Evolutionary conservation across 441 rosid species (phyloP).

Genomic region (Gossypium gossypioides): DNA sequence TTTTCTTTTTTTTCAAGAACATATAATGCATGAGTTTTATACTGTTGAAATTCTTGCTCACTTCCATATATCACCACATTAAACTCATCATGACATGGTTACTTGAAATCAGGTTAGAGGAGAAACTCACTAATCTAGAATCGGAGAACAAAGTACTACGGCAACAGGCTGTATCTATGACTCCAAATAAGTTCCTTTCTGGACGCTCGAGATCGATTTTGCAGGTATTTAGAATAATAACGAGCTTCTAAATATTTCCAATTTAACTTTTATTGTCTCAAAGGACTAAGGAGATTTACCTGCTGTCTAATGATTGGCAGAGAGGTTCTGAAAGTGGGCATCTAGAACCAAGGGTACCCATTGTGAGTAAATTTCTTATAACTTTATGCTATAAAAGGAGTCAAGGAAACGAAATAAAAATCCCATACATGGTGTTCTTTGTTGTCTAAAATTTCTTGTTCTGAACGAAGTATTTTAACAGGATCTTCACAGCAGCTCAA

Average conservation of each 20-base stretch:
- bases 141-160: slow-evolving; percentile 91
- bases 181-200: slow-evolving; percentile 93
- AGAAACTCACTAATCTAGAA: slow-evolving; percentile 73
- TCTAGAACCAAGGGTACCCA: slow-evolving; percentile 48
- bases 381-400: not conserved
- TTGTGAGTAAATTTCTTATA: slow-evolving; percentile 35
- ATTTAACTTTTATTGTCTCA: not conserved
- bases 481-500: slow-evolving; percentile 73
- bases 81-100: slow-evolving; percentile 8
- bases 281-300: slow-evolving; percentile 12
- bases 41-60: not conserved
- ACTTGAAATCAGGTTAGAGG: slow-evolving; percentile 61
- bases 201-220: slow-evolving; percentile 89
- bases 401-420: not conserved
- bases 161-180: slow-evolving; percentile 92
- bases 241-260: not conserved
- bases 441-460: slow-evolving; percentile 1
- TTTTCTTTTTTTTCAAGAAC: not conserved
- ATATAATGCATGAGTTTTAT: not conserved
- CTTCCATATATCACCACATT: not conserved
- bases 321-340: slow-evolving; percentile 78
- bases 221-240: slow-evolving; percentile 45
- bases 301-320: slow-evolving; percentile 35
- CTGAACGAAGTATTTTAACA: slow-evolving; percentile 24
- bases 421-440: slow-evolving; percentile 1